Base-by-base conservation (phyloP, 2,329 filamentous ascomycete genomes). In the Ascochyta koolunga region DNA sequence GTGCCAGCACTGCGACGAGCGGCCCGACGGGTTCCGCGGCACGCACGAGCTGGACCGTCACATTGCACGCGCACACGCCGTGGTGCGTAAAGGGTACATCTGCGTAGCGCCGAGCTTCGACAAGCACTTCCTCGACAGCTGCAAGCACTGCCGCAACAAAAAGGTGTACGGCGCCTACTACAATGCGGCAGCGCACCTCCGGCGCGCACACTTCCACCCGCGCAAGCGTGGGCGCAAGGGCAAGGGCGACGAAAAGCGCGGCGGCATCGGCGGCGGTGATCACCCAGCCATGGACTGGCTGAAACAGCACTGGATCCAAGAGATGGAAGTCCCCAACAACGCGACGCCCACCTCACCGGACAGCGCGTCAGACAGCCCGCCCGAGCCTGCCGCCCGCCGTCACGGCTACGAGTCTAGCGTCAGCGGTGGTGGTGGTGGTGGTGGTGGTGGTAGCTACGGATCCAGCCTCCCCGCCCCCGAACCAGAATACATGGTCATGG, bases 81-180 rank as follows among this genome's bases (percentile, higher is more conserved):
- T 75, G 25, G 76, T 78, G 11, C 80, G 83, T 57, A 86, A 83
- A 54, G 84, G 85, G 49, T 89, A 83, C 82, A 81, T 88, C 41
- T 87, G 84, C 65, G 78, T 85, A 33, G 85, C 88, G 58, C 82
- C 82, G 21, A 77, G 83, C 73, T 65, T 80, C 64, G 71, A 85
- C 77, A 74, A 82, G 83, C 77, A 83, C 76, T 87, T 92, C 35
- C 83, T 98, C 29, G 79, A 81, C 44, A 89, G 89, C 62, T 97
- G 93, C 83, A 96, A 96, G 75, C 85, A 89, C 41, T 98, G 93
- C 74, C 83, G 82, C 42, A 82, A 83, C 38, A 78, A 83, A 50
- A 97, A 96, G 79, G 83, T 85, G 54, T 98, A 98, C 65, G 89
- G 89, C 3, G 90, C 90, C 15, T 95, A 97, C 77, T 97, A 98